phyloP scores from a whole-genome alignment of 139 green algal species.

The Chlorella sp. region DNA sequence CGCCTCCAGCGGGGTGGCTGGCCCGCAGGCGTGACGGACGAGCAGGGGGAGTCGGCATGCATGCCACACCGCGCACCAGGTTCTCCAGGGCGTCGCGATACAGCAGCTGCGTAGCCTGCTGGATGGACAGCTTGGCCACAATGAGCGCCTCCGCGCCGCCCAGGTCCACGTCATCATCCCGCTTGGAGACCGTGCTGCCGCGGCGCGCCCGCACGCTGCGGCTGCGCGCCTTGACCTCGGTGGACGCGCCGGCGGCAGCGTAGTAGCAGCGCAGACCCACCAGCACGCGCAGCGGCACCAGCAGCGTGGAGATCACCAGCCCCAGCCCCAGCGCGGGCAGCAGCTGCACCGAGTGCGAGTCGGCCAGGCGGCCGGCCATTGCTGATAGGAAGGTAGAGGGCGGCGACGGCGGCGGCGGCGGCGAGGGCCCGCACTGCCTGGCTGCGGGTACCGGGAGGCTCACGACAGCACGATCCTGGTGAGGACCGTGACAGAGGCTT shows the following conservation, averaged over 20 bases:
- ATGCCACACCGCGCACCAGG: conserved; percentile 6
- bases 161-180: conserved; percentile 17
- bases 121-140: neutral
- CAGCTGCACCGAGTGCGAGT: neutral
- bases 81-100: conserved; percentile 11
- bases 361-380: neutral
- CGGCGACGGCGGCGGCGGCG: too few relatives aligned
- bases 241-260: neutral
- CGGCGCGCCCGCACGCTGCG: neutral
- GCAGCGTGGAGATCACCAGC: neutral
- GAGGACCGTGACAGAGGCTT: too few relatives aligned
- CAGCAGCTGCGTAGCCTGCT: neutral
- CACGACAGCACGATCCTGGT: too few relatives aligned
- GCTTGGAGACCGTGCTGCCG: neutral
- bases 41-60: too few relatives aligned
- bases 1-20: too few relatives aligned
- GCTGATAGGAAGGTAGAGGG: too few relatives aligned
- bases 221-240: neutral
- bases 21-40: too few relatives aligned
- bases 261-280: conserved; percentile 26
- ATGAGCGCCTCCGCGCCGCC: conserved; percentile 26
- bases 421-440: too few relatives aligned
- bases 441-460: too few relatives aligned
- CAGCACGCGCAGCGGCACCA: neutral
- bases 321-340: neutral